Base-by-base conservation (phyloP, 305 asterid species). In the Coffea humblotiana region DNA sequence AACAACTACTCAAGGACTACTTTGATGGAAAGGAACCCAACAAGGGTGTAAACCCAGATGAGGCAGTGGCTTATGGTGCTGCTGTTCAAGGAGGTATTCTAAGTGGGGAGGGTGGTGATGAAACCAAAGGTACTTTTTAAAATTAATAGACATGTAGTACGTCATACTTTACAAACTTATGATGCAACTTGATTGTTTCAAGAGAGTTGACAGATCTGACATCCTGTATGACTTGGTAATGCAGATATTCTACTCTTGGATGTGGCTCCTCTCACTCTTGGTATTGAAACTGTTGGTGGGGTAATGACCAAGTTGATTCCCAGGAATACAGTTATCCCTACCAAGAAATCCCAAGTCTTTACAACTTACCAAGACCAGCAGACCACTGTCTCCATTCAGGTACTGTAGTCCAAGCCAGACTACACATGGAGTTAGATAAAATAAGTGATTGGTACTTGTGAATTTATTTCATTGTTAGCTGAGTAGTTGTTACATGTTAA, bases 71-170 rank as follows among this genome's bases (percentile, higher is more conserved):
- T 78, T 86, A 6, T 86, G 91, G 91, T 72, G 91, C 91, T 69
- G 91, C 91, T 56, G 88, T 88, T 45, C 91, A 88, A 79, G 91
- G 91, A 45, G 88, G 90, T 16, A 88, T 88, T 67, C 71, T 88
- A 61, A 85, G 91, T 19, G 91, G 91, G 12, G 91, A 88, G 82
- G 91, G 91, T 68, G 91, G 90, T 74, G 91, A 88, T 14, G 91
- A 88, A 83, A 88, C 91, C 71, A 88, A 86, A 88, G 91, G 90
- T 88, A 83, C 79, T 66, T n/a, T 12, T 52, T 7, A 6, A 45
- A 68, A 63, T 45, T 45, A 43, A 27, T 48, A n/a, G 45, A 13
- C 68, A 23, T 37, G 9, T n/a, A 21, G 35, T 76, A 3, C 19
- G 12, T 1, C 18, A 32, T 47, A 45, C 0, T 21, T 71, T 2